Percentiles rank a stretch among this genome's conserved stretches.
phyloP scores from a whole-genome alignment of 2,329 filamentous ascomycete species.

The Hypoxylon sp. region DNA sequence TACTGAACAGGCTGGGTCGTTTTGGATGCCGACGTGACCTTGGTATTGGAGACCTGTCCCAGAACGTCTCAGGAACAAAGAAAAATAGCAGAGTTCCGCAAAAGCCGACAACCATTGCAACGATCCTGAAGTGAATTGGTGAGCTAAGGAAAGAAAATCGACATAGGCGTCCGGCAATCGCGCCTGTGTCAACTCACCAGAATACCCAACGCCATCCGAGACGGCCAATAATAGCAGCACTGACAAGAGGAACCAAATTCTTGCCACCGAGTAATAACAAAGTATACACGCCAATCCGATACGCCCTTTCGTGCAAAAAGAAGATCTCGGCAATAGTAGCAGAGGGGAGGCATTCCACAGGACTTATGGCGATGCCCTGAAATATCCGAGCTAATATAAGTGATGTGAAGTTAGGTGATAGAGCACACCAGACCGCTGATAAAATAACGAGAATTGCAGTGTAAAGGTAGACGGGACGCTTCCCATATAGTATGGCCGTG shows the following conservation, averaged over 20 bases:
- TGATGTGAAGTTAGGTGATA: conserved; percentile 85
- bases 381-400: conserved; percentile 86
- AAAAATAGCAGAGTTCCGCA: conserved; percentile 82
- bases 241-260: conserved; percentile 89
- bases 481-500: conserved; percentile 91
- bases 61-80: conserved; percentile 95
- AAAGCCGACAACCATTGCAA: conserved; percentile 83
- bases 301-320: conserved; percentile 94
- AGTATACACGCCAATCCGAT: conserved; percentile 93
- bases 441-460: conserved; percentile 83
- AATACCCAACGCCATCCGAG: conserved; percentile 93
- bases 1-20: conserved; percentile 63
- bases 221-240: conserved; percentile 84
- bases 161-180: background rate
- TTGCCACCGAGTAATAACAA: conserved; percentile 90
- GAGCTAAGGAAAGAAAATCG: conserved; percentile 3
- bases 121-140: conserved; percentile 69
- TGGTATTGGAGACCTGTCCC: conserved; percentile 82
- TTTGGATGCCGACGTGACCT: conserved; percentile 57
- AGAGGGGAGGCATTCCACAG: conserved; percentile 91
- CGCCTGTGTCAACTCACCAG: conserved; percentile 67
- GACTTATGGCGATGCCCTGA: conserved; percentile 88
- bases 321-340: conserved; percentile 97
- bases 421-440: conserved; percentile 86
- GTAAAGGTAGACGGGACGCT: conserved; percentile 88